phyloP scores from a whole-genome alignment of 768 basidiomycete genomes.

The Grammothele lineata region DNA sequence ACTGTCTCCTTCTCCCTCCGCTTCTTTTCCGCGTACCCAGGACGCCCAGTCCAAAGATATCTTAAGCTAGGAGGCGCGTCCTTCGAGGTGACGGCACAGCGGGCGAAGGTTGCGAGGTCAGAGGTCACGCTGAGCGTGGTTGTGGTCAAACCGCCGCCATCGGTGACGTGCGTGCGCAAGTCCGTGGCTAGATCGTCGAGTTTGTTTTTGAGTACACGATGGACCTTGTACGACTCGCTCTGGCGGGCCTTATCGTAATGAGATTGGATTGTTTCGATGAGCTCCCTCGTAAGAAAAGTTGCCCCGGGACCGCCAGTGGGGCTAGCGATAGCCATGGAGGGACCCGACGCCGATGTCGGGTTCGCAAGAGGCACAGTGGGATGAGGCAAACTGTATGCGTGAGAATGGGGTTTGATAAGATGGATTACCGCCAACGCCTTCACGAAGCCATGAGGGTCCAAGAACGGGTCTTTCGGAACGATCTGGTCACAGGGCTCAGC shows the following conservation, averaged over 20 bases:
- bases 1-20: slow-evolving; percentile 33
- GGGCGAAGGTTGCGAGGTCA: slow-evolving; percentile 52
- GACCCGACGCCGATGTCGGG: too few species aligned
- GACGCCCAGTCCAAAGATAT: slow-evolving; percentile 34
- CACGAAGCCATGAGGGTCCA: slow-evolving; percentile 59
- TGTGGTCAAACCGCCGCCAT: slow-evolving; percentile 20
- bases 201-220: slow-evolving; percentile 57
- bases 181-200: slow-evolving; percentile 48
- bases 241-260: slow-evolving; percentile 45
- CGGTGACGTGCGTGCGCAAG: slow-evolving; percentile 25
- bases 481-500: slow-evolving; percentile 16
- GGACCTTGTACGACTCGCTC: slow-evolving; percentile 55
- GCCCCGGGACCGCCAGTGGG: neutral
- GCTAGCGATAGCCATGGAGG: too few species aligned
- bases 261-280: slow-evolving; percentile 43
- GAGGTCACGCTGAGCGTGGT: slow-evolving; percentile 41
- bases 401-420: slow-evolving; percentile 19
- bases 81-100: slow-evolving; percentile 34
- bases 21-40: slow-evolving; percentile 25
- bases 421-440: slow-evolving; percentile 35
- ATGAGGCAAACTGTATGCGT: neutral
- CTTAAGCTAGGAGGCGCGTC: slow-evolving; percentile 30
- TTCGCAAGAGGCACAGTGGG: too few species aligned
- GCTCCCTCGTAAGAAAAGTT: slow-evolving; percentile 37
- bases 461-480: slow-evolving; percentile 75